Conservation (phyloP, 345 rosid genomes). For the Salix arbutifolia region DNA sequence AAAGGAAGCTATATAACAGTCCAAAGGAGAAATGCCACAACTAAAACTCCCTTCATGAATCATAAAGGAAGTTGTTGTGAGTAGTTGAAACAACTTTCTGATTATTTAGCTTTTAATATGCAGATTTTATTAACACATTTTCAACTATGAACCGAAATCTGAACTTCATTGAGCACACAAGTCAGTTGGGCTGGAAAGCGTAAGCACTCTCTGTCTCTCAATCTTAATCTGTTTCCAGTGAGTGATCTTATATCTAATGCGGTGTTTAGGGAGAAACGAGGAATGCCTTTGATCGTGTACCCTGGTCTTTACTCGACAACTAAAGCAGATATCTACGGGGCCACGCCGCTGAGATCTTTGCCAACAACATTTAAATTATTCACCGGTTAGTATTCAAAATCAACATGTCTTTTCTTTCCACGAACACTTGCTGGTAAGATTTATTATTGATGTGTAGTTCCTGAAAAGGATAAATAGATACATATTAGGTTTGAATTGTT, state of each 20-base stretch:
- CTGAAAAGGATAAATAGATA: not conserved
- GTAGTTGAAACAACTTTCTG: not conserved
- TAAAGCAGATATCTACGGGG: conserved; percentile 77
- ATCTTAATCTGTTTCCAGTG: conserved; percentile 3
- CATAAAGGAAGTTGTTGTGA: not conserved
- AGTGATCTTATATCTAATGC: conserved; percentile 8
- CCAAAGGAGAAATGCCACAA: not conserved
- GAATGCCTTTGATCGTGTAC: conserved; percentile 90
- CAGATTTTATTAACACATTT: conserved; percentile 80
- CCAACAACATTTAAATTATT: conserved; percentile 87
- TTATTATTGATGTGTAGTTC: not conserved
- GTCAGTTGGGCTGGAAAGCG: conserved; percentile 95
- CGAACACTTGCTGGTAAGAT: not conserved
- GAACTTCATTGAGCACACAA: conserved; percentile 92
- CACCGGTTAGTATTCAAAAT: conserved; percentile 59
- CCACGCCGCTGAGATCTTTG: conserved; percentile 66
- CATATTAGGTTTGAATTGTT: not conserved
- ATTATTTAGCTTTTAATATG: conserved; percentile 24
- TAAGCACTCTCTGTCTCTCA: conserved; percentile 29
- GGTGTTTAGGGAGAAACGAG: conserved; percentile 77
- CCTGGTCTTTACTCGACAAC: conserved; percentile 79
- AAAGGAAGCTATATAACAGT: not conserved
- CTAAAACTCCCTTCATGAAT: not conserved
- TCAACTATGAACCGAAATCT: conserved; percentile 60
- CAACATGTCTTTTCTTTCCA: not conserved